Percentiles rank a stretch among this genome's conserved stretches.
phyloP scores from a whole-genome alignment of 2,329 filamentous ascomycete genomes.

The Cercospora sesami region DNA sequence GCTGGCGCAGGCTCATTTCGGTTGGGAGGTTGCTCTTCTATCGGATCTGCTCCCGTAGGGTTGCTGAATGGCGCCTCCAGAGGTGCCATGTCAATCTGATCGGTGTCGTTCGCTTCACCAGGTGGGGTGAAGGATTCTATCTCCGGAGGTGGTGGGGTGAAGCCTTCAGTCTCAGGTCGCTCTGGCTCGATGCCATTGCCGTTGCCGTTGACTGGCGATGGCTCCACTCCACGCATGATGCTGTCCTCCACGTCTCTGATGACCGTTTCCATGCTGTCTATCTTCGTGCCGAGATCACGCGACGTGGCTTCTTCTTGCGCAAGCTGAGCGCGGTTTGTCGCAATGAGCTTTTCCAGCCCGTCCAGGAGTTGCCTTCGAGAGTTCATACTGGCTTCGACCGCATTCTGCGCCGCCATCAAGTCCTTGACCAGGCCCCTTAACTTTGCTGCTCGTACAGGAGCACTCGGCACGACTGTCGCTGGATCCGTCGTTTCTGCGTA shows the following conservation, averaged over 20 bases:
- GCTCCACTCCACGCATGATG: conserved; percentile 80
- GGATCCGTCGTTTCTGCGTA: conserved; percentile 81
- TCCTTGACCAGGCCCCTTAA: conserved; percentile 87
- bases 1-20: conserved; percentile 36
- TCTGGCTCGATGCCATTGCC: conserved; percentile 26
- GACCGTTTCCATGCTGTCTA: conserved; percentile 71
- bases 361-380: conserved; percentile 75
- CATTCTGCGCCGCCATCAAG: conserved; percentile 82
- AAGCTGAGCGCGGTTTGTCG: conserved; percentile 69
- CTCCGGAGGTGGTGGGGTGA: conserved; percentile 71
- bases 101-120: conserved; percentile 40
- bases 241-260: conserved; percentile 87
- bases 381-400: conserved; percentile 85
- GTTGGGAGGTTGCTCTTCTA: conserved; percentile 33
- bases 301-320: conserved; percentile 67
- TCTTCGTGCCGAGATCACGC: conserved; percentile 65
- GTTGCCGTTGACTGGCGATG: conserved; percentile 44
- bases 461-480: conserved; percentile 66
- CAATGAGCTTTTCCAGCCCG: conserved; percentile 78
- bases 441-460: conserved; percentile 87
- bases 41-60: conserved; percentile 44
- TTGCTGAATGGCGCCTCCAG: conserved; percentile 34
- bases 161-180: conserved; percentile 43
- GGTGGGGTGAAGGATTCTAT: conserved; percentile 81
- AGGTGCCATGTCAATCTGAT: conserved; percentile 15